These are phyloP conservation scores for Brassica juncea DNA, from an alignment of 345 rosid species.

Conservation along the genomic window DNA sequence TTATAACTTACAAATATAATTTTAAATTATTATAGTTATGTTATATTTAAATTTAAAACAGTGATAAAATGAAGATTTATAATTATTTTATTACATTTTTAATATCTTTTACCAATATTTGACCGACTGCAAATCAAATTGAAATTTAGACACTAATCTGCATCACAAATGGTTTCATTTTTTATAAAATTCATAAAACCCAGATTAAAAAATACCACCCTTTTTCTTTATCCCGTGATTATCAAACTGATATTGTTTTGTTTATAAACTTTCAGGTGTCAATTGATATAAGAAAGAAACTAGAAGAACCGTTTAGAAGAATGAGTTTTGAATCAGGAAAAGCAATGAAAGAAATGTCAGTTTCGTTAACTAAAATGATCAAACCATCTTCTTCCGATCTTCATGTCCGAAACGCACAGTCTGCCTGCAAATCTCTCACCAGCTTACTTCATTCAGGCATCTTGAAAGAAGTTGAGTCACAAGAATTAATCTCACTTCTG, in stretches of 20 bases:
- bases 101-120: not conserved
- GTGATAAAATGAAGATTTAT: not conserved
- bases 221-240: not conserved
- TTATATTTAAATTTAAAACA: not conserved
- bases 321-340: constrained; percentile 56
- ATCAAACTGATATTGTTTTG: not conserved
- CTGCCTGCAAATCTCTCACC: constrained; percentile 44
- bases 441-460: constrained; percentile 48
- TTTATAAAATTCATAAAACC: not conserved
- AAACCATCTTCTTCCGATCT: constrained; percentile 40
- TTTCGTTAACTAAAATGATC: constrained; percentile 51
- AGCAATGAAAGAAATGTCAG: constrained; percentile 59
- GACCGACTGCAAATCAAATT: not conserved
- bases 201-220: not conserved
- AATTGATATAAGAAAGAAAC: constrained; percentile 34
- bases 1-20: not conserved
- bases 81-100: not conserved
- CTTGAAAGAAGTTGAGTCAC: constrained; percentile 49
- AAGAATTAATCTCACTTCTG: constrained; percentile 44
- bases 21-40: not conserved
- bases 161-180: not conserved
- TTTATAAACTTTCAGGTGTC: constrained; percentile 46
- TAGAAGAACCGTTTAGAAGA: constrained; percentile 49
- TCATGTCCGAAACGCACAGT: constrained; percentile 50
- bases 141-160: not conserved